Evolutionary conservation across 2,329 filamentous ascomycete genomes (phyloP), one percentile per base, ranked within the genome.

Genomic region (Penicillium sp.): DNA sequence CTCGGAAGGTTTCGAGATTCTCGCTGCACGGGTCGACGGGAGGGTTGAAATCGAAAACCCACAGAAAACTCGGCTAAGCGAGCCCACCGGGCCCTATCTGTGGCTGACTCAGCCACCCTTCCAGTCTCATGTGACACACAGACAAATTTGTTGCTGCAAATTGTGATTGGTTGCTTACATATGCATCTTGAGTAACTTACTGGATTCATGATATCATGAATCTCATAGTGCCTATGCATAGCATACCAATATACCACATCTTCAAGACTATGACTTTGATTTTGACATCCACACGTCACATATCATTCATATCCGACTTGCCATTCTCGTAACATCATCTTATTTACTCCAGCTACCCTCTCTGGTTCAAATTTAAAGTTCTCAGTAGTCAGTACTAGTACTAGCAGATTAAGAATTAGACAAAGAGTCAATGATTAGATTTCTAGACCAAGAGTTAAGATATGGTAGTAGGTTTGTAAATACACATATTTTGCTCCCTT

Each of bases 11-110:
- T 71, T 76, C 72, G 69, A 69, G 65, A 62, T 71, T 70, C 63
- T 68, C 67, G 65, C 66, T 69, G 64, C 70, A 67, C 66, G 62
- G 68, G 63, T 68, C 68, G 66, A 65, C 68, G 65, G 68, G 66
- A 63, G 68, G 67, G 69, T 68, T 68, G 68, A 70, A 74, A 70
- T 63, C 64, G 54, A 73, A 75, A 77, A 73, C 75, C 74, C 75
- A 76, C 75, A 78, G 73, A 77, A 75, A 76, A 75, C 65, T 73
- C 68, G 68, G 69, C 71, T 78, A 78, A 78, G 75, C 75, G 75
- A 78, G 73, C 48, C 46, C 54, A 62, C 64, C 59, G 62, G 66
- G 70, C 69, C 72, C 72, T 48, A 52, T 22, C 71, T 74, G 73
- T 19, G 33, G 55, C 66, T 74, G 71, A 74, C 59, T 64, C 73